Conservation (phyloP, 495 filamentous ascomycete genomes). For the Aspergillus sclerotiicarbonarius region DNA sequence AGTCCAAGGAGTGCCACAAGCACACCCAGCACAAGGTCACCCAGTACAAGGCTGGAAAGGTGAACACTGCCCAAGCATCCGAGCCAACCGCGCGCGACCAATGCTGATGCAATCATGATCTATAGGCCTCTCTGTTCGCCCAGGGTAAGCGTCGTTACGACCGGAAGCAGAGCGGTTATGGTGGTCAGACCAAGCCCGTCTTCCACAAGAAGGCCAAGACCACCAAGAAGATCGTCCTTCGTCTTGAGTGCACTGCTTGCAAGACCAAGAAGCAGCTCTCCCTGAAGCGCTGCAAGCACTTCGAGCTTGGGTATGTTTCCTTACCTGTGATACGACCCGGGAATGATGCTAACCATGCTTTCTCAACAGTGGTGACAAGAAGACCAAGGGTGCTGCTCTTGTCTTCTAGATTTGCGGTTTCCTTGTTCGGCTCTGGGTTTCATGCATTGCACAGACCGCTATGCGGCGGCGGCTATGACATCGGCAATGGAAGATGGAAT, state of each 20-base stretch:
- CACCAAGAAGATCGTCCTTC: slow-evolving; percentile 98
- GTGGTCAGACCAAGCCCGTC: slow-evolving; percentile 99
- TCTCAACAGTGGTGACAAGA: slow-evolving; percentile 93
- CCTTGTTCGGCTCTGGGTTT: slow-evolving; percentile 52
- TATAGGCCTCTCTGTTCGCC: slow-evolving; percentile 84
- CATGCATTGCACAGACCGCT: slow-evolving; percentile 42
- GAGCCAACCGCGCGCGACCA: slow-evolving; percentile 3
- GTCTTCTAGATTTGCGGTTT: slow-evolving; percentile 78
- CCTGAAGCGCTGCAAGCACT: slow-evolving; percentile 99
- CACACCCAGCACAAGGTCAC: slow-evolving; percentile 94
- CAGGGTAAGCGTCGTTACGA: slow-evolving; percentile 99
- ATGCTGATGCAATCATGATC: slow-evolving; percentile 26
- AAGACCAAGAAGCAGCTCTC: slow-evolving; percentile 98
- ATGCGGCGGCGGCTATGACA: slow-evolving; percentile 45
- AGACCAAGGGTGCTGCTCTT: slow-evolving; percentile 99
- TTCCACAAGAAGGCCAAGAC: slow-evolving; percentile 99
- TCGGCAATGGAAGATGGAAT: slow-evolving; percentile 52
- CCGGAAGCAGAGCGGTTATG: slow-evolving; percentile 98
- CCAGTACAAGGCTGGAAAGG: slow-evolving; percentile 96
- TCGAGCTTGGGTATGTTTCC: slow-evolving; percentile 87
- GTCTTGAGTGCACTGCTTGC: slow-evolving; percentile 93
- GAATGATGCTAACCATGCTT: slow-evolving; percentile 24
- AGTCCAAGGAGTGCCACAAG: slow-evolving; percentile 90
- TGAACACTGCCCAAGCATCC: slow-evolving; percentile 29
- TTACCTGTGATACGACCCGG: neutral